Percentiles rank a stretch among this genome's conserved stretches.
These are phyloP conservation scores for Karstenula rhodostoma DNA, from an alignment of 2,329 filamentous ascomycete species.

Conservation along the genomic window DNA sequence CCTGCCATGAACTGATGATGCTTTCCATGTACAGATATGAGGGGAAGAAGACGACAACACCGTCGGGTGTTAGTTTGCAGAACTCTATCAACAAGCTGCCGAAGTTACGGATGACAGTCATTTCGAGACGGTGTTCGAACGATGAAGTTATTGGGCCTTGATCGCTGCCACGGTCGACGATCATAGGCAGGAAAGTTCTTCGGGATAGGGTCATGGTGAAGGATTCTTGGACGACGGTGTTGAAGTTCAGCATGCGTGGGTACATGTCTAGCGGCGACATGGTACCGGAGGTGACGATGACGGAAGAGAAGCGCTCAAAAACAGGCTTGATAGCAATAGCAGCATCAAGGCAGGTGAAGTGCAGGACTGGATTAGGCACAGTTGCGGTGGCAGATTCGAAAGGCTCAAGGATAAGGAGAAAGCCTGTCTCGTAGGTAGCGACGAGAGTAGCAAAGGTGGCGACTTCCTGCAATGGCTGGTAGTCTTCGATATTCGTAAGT, in stretches of 20 bases:
- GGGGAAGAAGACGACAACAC: slow-evolving; percentile 98
- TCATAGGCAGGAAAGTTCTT: slow-evolving; percentile 96
- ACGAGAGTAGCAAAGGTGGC: slow-evolving; percentile 96
- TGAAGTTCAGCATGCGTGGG: slow-evolving; percentile 96
- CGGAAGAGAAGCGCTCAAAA: slow-evolving; percentile 95
- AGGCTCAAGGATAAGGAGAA: slow-evolving; percentile 94
- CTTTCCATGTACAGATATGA: slow-evolving; percentile 99
- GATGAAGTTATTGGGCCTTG: slow-evolving; percentile 92
- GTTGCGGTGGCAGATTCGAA: slow-evolving; percentile 96
- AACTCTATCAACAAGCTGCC: slow-evolving; percentile 94
- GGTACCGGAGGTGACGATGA: slow-evolving; percentile 97
- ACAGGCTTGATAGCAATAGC: slow-evolving; percentile 98
- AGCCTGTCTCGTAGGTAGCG: slow-evolving; percentile 96
- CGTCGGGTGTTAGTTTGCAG: slow-evolving; percentile 93
- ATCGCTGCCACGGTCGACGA: slow-evolving; percentile 93
- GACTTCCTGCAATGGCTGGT: slow-evolving; percentile 94
- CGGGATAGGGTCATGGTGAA: slow-evolving; percentile 96
- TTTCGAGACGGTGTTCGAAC: slow-evolving; percentile 95
- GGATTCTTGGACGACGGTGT: slow-evolving; percentile 92
- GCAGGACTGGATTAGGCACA: slow-evolving; percentile 94
- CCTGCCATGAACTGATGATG: slow-evolving; percentile 99
- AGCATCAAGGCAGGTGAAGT: slow-evolving; percentile 95
- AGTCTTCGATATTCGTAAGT: slow-evolving; percentile 97
- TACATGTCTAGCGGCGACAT: slow-evolving; percentile 99
- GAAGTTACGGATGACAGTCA: slow-evolving; percentile 96